These are phyloP conservation scores for Saturnispora gosingensis DNA, from an alignment of 805 yeast species.

Conservation along the genomic window DNA sequence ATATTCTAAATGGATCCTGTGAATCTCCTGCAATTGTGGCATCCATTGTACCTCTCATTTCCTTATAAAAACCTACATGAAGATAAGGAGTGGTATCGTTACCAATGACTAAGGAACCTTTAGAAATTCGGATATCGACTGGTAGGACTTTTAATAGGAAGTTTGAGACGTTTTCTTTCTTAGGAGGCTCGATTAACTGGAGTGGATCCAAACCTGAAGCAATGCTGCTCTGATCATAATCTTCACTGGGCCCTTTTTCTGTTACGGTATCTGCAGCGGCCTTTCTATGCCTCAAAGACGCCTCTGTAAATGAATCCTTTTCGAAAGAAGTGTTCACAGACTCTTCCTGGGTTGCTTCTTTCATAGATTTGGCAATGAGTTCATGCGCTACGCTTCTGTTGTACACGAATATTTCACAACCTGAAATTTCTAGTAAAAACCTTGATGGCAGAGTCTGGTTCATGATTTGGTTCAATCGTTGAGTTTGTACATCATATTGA, in stretches of 20 bases:
- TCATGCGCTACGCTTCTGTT: constrained; percentile 77
- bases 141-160: constrained; percentile 42
- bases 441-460: constrained; percentile 48
- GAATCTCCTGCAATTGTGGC: constrained; percentile 34
- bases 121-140: constrained; percentile 45
- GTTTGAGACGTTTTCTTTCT: background rate
- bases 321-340: background rate
- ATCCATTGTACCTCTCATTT: constrained; percentile 52
- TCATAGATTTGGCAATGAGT: constrained; percentile 9
- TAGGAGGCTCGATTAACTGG: background rate
- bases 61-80: constrained; percentile 48
- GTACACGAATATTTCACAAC: constrained; percentile 75
- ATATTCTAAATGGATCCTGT: constrained; percentile 48
- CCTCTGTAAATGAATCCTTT: background rate
- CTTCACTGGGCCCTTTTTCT: background rate
- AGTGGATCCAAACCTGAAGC: background rate
- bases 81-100: constrained; percentile 70
- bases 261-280: background rate
- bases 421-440: constrained; percentile 52
- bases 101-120: constrained; percentile 73
- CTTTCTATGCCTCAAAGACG: constrained; percentile 1
- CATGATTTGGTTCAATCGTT: constrained; percentile 18
- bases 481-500: constrained; percentile 22
- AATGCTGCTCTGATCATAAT: background rate
- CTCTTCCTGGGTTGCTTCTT: constrained; percentile 2